Percentiles rank a stretch among this genome's conserved stretches.
Evolutionary conservation across 176 grass and related monocot genomes (phyloP).

Genomic region (Aegilops sharonensis): DNA sequence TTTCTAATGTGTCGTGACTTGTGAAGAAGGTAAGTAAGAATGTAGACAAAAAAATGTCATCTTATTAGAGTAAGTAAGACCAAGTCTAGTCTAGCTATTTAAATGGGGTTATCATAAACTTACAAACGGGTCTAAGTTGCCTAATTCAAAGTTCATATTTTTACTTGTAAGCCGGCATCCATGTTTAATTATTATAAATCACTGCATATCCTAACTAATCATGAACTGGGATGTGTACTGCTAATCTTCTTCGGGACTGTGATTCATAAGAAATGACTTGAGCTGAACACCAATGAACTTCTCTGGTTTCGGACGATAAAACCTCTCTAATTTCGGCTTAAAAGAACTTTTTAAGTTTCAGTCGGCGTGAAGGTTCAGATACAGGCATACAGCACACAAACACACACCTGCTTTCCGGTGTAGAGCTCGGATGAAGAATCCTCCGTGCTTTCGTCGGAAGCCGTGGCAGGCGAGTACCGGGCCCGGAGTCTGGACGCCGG

Average conservation of each 20-base stretch:
- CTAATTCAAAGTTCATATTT: neutral
- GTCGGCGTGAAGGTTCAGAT: neutral
- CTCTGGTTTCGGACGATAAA: too few species aligned
- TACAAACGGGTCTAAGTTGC: neutral
- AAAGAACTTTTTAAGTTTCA: neutral
- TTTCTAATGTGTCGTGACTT: neutral
- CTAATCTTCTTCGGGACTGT: neutral
- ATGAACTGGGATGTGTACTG: neutral
- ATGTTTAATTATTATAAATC: neutral
- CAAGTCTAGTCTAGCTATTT: too few species aligned
- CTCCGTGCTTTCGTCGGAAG: slow-evolving; percentile 46
- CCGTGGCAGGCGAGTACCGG: neutral
- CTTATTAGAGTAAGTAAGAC: neutral
- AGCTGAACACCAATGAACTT: neutral
- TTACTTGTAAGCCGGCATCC: neutral
- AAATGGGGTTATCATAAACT: neutral
- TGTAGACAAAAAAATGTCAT: neutral
- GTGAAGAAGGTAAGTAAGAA: neutral
- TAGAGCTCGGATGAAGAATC: slow-evolving; percentile 41
- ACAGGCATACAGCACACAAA: neutral
- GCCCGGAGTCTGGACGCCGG: slow-evolving; percentile 14
- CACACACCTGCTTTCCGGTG: slow-evolving; percentile 24
- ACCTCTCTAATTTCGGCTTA: too few species aligned
- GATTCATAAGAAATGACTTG: neutral
- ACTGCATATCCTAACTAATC: neutral